A percentile compares a stretch with the other conserved stretches of the same genome.
These are phyloP conservation scores for Fomitopsis schrenkii DNA, from an alignment of 1,284 basidiomycete species.

Conservation along the genomic window DNA sequence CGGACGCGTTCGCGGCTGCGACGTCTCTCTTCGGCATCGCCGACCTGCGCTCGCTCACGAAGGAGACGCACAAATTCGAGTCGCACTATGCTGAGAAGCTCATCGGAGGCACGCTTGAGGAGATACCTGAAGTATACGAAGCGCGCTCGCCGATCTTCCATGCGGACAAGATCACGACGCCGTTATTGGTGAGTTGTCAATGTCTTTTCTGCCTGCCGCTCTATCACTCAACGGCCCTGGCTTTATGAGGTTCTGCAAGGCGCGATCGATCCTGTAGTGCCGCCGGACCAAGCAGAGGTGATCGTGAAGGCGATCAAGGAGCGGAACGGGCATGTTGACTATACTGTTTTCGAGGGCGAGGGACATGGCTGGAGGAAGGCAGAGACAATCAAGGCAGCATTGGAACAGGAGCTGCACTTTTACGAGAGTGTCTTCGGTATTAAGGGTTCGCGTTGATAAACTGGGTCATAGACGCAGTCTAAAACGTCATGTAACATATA, in stretches of 20 bases:
- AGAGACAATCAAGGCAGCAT: conserved; percentile 40
- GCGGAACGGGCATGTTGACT: conserved; percentile 39
- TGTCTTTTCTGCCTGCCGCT: background rate
- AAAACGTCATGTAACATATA: too few species aligned
- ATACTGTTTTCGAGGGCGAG: conserved; percentile 46
- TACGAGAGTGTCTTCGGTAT: conserved; percentile 29
- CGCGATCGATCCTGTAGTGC: conserved; percentile 39
- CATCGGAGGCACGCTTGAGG: conserved; percentile 41
- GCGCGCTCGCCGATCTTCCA: conserved; percentile 43
- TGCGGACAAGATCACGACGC: conserved; percentile 41
- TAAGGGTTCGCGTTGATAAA: background rate
- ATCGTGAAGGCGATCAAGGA: conserved; percentile 39
- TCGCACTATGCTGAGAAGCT: conserved; percentile 39
- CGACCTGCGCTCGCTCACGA: conserved; percentile 37
- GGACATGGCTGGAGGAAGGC: conserved; percentile 50
- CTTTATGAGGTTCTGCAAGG: conserved; percentile 46
- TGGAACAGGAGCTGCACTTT: conserved; percentile 38
- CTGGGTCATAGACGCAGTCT: background rate
- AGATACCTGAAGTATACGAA: conserved; percentile 41
- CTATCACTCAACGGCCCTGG: background rate
- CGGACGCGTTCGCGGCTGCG: conserved; percentile 35
- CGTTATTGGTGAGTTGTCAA: conserved; percentile 39
- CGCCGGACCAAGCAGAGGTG: conserved; percentile 44
- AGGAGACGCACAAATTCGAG: conserved; percentile 54
- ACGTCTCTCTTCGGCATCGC: conserved; percentile 43